Percentiles rank a stretch among this genome's conserved stretches.
phyloP scores from a whole-genome alignment of 345 rosid species.

The Lepidium africanum region DNA sequence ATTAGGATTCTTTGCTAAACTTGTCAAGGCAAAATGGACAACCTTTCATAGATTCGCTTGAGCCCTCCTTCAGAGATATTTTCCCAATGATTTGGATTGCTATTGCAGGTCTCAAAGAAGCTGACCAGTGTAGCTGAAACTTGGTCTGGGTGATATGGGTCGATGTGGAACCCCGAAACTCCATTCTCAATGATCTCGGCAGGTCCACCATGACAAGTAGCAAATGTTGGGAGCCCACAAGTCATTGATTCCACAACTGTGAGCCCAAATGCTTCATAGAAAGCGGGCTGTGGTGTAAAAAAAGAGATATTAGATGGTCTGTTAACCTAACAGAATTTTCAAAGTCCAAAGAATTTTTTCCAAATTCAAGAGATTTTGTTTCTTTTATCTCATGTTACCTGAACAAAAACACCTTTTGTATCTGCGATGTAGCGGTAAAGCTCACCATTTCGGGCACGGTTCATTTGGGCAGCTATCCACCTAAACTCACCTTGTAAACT shows the following conservation, averaged over 20 bases:
- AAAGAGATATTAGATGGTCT: not conserved
- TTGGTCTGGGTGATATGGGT: constrained; percentile 45
- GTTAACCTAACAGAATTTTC: not conserved
- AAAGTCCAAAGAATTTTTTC: not conserved
- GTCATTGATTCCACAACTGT: constrained; percentile 55
- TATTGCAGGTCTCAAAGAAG: constrained; percentile 35
- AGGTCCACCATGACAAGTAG: constrained; percentile 54
- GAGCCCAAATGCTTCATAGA: constrained; percentile 56
- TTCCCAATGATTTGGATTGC: constrained; percentile 37
- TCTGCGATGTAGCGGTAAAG: constrained; percentile 53
- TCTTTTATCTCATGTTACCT: constrained; percentile 18
- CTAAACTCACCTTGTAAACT: constrained; percentile 43
- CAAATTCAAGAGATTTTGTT: not conserved
- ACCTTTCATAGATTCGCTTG: constrained; percentile 45
- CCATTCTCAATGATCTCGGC: constrained; percentile 49
- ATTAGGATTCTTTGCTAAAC: not conserved
- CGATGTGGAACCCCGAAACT: constrained; percentile 48
- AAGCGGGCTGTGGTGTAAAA: constrained; percentile 34
- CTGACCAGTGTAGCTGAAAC: constrained; percentile 28
- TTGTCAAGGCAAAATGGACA: not conserved
- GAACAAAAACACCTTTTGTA: constrained; percentile 42
- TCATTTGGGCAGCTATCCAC: constrained; percentile 50
- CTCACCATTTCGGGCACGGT: constrained; percentile 52
- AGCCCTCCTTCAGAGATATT: constrained; percentile 43
- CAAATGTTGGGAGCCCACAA: constrained; percentile 51